Base-by-base conservation (phyloP, 768 basidiomycete species). In the Hericium erinaceus region DNA sequence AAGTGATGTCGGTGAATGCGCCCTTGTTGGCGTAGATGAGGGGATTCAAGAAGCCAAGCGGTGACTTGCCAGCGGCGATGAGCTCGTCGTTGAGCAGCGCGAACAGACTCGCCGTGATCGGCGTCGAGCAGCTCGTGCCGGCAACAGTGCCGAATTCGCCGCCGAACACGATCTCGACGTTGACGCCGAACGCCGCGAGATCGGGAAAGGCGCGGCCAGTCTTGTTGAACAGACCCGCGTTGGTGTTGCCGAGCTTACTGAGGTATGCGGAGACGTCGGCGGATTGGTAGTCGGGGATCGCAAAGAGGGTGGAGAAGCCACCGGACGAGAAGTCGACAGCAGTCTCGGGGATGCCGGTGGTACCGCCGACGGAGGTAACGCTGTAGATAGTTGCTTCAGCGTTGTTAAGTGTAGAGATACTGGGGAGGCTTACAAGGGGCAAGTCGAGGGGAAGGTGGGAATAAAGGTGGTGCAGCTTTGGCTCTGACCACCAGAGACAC, bases 41-140 rank as follows among this genome's bases (percentile, higher is more conserved):
- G 48, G 72, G 71, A 64, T 60, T 57, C n/a, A 57, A n/a, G 66
- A 72, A 74, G 2, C 72, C 73, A 20, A 73, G 65, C 12, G 63
- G 58, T 10, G 60, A 41, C 57, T 66, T 66, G 39, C 70, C 71
- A 1, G 59, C 60, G 8, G 65, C 62, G 41, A 65, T 51, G 33
- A 72, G 71, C 37, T 62, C 51, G 60, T 69, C 72, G 57, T 75
- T 73, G 18, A 73, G 50, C 18, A 75, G 65, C 22, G 67, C 58
- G 57, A 75, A 59, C 55, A 72, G 58, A 61, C 66, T 67, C 44
- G 70, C 69, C 52, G 72, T 70, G 40, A 68, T 67, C 7, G 72
- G 73, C 52, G 62, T 68, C 52, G 71, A 67, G 59, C 68, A 68
- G 55, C 66, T 68, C 18, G 73, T 74, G 12, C 73, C 73, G 10